Base-by-base conservation (phyloP, 306 rosid genomes). In the Prunus dulcis region DNA sequence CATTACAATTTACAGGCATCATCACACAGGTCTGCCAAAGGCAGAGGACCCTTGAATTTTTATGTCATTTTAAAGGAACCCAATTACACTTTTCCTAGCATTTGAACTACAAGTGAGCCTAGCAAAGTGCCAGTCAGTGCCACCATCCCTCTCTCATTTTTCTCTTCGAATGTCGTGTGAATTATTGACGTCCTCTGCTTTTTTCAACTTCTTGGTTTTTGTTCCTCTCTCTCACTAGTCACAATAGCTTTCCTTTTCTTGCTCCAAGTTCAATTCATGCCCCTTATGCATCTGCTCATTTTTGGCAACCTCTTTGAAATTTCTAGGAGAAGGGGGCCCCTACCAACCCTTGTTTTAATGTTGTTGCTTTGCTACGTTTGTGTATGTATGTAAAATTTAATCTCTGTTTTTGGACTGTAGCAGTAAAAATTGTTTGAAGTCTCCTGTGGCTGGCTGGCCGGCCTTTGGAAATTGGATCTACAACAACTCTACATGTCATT, bases 131-230 rank as follows among this genome's bases (percentile, higher is more conserved):
- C 43, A 28, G 67, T 62, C 12, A 51, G n/a, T 6, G 20, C 30
- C 67, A 5, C 28, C 10, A 12, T 57, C 5, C 2, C 60, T 23
- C 47, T 6, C 62, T 9, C 0, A 10, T 20, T 15, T 2, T 5
- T 12, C 2, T 22, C 58, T 45, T 69, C 30, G 69, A 63, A 45
- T 4, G 3, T 79, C 73, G 78, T 72, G 72, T 34, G 27, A 72
- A 78, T 74, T 74, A 69, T 82, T 60, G 9, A 43, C 51, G 52
- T n/a, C 68, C 25, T 14, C 12, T 70, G 12, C 14, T 12, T 2
- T 67, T 38, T 41, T 30, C 10, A 11, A 10, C 27, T 69, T 81
- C 41, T 72, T n/a, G 73, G 55, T 43, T 10, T 65, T 46, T 65
- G 82, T 56, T 20, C 63, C 6, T 15, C 27, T 3, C 38, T 15